Conservation (phyloP, 2,329 filamentous ascomycete genomes). For the Alternaria atra region DNA sequence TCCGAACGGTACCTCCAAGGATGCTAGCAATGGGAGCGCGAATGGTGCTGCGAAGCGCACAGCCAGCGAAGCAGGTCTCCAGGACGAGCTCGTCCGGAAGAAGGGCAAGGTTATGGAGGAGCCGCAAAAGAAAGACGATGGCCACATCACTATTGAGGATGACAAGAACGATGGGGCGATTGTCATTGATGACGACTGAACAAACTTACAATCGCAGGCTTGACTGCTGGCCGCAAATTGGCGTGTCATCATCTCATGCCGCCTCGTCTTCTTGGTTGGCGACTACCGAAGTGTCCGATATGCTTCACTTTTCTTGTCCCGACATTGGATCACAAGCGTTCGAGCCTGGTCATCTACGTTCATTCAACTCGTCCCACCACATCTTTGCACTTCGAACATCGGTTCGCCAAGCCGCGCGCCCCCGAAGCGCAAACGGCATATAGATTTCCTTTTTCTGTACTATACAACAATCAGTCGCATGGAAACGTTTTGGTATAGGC, state of each 20-base stretch:
- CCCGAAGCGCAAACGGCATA: conserved; percentile 4
- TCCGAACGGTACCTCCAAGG: neutral
- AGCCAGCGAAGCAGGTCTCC: conserved; percentile 53
- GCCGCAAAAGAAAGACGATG: conserved; percentile 35
- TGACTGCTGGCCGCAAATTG: neutral
- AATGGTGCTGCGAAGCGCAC: conserved; percentile 52
- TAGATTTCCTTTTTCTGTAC: conserved; percentile 21
- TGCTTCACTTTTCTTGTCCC: neutral
- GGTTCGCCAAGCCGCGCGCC: neutral
- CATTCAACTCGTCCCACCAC: neutral
- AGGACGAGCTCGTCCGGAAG: conserved; percentile 49
- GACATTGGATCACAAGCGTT: conserved; percentile 1
- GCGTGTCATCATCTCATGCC: neutral
- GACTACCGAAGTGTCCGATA: neutral
- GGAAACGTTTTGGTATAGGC: conserved; percentile 16
- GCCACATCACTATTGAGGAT: conserved; percentile 47
- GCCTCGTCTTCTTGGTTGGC: neutral
- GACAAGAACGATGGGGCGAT: conserved; percentile 49
- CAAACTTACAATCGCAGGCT: neutral
- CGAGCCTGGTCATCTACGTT: neutral
- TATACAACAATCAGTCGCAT: conserved; percentile 20
- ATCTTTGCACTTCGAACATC: neutral
- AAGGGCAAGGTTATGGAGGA: conserved; percentile 52
- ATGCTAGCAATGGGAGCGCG: conserved; percentile 37
- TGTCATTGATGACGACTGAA: conserved; percentile 47